Conservation (phyloP, 164 flowering plant species). For the Paratinospora sagittata region DNA sequence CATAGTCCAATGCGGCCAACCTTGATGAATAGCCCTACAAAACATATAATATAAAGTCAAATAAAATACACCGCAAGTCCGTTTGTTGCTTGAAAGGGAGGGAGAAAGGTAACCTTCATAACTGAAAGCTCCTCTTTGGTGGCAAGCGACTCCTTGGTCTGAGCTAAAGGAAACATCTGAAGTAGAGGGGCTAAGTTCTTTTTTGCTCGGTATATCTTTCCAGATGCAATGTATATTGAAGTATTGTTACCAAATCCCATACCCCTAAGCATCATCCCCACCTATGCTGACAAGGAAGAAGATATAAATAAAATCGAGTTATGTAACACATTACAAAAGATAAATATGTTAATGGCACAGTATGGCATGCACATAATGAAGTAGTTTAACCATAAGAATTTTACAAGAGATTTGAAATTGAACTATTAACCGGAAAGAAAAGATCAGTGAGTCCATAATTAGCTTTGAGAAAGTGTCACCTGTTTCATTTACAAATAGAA, state of each 20-base stretch:
- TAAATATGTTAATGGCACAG: background rate
- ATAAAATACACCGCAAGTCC: background rate
- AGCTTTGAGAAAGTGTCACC: background rate
- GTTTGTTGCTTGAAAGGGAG: background rate
- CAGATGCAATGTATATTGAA: constrained; percentile 73
- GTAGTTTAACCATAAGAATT: background rate
- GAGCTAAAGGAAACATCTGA: constrained; percentile 67
- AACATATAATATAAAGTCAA: background rate
- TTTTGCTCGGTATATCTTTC: constrained; percentile 57
- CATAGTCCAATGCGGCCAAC: constrained; percentile 89
- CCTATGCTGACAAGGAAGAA: constrained; percentile 56
- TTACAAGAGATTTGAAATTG: background rate
- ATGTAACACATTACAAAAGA: constrained; percentile 8
- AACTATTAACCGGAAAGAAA: background rate
- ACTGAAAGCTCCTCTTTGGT: constrained; percentile 58
- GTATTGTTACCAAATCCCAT: constrained; percentile 78
- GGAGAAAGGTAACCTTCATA: constrained; percentile 36
- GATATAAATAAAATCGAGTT: constrained; percentile 5
- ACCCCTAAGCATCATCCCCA: constrained; percentile 87
- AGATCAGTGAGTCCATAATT: background rate
- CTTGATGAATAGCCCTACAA: constrained; percentile 74
- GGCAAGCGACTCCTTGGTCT: constrained; percentile 70
- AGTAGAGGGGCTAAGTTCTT: constrained; percentile 52
- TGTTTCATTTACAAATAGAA: no score
- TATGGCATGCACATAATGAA: background rate